These are phyloP conservation scores for Steccherinum ochraceum DNA, from an alignment of 768 basidiomycete species.

Conservation along the genomic window DNA sequence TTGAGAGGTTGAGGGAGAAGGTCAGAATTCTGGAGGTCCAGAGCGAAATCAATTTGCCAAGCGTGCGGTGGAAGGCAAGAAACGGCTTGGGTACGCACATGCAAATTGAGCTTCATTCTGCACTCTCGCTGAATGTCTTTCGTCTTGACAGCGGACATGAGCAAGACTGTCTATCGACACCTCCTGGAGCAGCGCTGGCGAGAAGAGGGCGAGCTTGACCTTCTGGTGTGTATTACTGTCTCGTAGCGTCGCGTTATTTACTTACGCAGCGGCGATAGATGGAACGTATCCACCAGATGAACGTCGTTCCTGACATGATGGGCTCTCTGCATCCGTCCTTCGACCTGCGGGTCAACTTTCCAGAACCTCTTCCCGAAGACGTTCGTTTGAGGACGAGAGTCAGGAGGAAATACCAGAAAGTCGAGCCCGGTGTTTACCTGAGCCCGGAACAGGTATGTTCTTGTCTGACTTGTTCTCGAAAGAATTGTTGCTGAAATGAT, in stretches of 20 bases:
- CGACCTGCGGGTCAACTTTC: slow-evolving; percentile 65
- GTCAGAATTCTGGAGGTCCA: slow-evolving; percentile 66
- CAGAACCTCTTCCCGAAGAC: slow-evolving; percentile 26
- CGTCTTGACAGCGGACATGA: slow-evolving; percentile 51
- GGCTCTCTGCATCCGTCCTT: slow-evolving; percentile 64
- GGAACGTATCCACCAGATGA: slow-evolving; percentile 90
- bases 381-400: slow-evolving; percentile 19
- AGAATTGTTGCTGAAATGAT: not conserved
- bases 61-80: slow-evolving; percentile 69
- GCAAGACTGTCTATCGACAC: slow-evolving; percentile 66
- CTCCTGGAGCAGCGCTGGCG: slow-evolving; percentile 83
- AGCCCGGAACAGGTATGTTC: slow-evolving; percentile 56
- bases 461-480: slow-evolving; percentile 1
- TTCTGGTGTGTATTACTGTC: slow-evolving; percentile 52
- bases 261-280: slow-evolving; percentile 44
- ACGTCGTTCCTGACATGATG: slow-evolving; percentile 83
- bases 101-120: not conserved
- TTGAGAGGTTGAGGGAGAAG: slow-evolving; percentile 42
- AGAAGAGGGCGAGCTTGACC: slow-evolving; percentile 74
- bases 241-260: not conserved
- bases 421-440: slow-evolving; percentile 70
- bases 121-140: not conserved
- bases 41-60: slow-evolving; percentile 79
- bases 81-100: slow-evolving; percentile 67
- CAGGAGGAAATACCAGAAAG: slow-evolving; percentile 28